phyloP scores from a whole-genome alignment of 1,284 basidiomycete genomes.

The Ceratorhiza oryzae-sativae region DNA sequence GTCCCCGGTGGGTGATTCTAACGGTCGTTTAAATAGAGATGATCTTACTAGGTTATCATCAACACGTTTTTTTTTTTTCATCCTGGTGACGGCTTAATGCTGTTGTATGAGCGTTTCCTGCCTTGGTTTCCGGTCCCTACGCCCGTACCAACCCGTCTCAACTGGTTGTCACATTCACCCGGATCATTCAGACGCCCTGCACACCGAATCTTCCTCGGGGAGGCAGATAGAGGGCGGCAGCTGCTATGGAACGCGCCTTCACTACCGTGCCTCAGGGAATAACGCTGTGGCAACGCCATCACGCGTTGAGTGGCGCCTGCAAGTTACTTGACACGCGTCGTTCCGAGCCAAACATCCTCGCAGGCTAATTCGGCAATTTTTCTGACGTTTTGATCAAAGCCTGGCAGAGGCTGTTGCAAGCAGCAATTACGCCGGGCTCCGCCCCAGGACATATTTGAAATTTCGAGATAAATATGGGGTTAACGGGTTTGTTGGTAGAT shows the following conservation, averaged over 20 bases:
- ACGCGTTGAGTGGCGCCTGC: not conserved
- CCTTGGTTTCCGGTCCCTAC: not conserved
- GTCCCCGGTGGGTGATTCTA: not conserved
- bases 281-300: not conserved
- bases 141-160: not conserved
- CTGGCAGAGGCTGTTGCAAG: not conserved
- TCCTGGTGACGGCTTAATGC: not conserved
- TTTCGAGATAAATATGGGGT: not conserved
- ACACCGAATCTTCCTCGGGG: conserved; percentile 5
- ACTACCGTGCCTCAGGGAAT: not conserved
- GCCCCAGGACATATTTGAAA: not conserved
- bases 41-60: conserved; percentile 3
- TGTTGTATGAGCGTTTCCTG: not conserved
- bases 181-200: conserved; percentile 18
- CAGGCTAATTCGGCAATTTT: not conserved
- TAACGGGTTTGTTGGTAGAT: not conserved
- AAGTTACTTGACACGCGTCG: not conserved
- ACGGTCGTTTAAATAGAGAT: not conserved
- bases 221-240: not conserved
- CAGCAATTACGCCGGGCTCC: not conserved
- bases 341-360: not conserved
- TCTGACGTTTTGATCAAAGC: not conserved
- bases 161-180: not conserved
- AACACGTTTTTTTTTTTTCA: conserved; percentile 16
- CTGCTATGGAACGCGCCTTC: not conserved